These are phyloP conservation scores for Exophiala phaeomuriformis DNA, from an alignment of 2,329 filamentous ascomycete species.

Conservation along the genomic window DNA sequence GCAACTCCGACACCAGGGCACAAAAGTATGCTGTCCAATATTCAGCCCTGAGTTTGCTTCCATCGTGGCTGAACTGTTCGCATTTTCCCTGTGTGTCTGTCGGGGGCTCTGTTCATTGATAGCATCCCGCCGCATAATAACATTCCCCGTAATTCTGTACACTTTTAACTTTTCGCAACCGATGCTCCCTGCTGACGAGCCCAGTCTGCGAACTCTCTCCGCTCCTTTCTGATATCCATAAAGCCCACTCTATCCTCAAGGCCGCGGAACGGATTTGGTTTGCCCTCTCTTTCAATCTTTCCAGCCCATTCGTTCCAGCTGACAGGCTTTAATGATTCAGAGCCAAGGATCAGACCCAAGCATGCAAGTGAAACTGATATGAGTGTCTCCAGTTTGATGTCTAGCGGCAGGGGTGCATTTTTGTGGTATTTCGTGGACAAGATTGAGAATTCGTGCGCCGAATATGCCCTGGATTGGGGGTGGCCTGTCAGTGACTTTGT, in stretches of 20 bases:
- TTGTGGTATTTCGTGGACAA: constrained; percentile 40
- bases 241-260: constrained; percentile 79
- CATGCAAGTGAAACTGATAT: constrained; percentile 73
- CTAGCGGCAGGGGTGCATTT: constrained; percentile 57
- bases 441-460: constrained; percentile 81
- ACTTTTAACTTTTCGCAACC: constrained; percentile 27
- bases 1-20: too few relatives aligned
- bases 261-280: constrained; percentile 70
- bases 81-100: too few relatives aligned
- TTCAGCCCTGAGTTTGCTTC: too few relatives aligned
- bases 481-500: constrained; percentile 12
- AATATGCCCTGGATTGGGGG: constrained; percentile 67
- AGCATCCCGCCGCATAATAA: neutral
- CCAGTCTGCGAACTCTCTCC: constrained; percentile 73
- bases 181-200: constrained; percentile 39
- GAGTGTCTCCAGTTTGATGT: constrained; percentile 83
- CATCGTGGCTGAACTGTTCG: too few relatives aligned
- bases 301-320: constrained; percentile 74
- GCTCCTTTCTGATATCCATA: constrained; percentile 70
- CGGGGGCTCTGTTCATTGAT: too few relatives aligned
- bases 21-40: too few relatives aligned
- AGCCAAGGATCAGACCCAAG: constrained; percentile 70
- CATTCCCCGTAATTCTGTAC: neutral
- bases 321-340: constrained; percentile 74
- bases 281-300: constrained; percentile 60